Evolutionary conservation across 1,139 yeast species (phyloP), one percentile per base, ranked within the genome.

Genomic region (Kodamaea fungicola): DNA sequence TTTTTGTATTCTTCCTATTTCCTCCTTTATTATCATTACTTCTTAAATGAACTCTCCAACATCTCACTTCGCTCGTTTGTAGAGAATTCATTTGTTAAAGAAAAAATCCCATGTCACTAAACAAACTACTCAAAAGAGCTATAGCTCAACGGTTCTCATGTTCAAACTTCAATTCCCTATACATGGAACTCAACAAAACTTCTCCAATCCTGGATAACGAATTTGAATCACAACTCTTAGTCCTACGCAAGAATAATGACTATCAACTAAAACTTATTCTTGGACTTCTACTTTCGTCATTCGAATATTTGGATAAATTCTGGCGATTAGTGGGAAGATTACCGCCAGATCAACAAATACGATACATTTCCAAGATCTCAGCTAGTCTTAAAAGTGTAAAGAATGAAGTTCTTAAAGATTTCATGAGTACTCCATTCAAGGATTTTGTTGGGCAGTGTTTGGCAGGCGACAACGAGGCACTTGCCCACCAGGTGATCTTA

Each of bases 101-200:
- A 8, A 25, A 9, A 25, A 16, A 16, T 16, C 3, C 5, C 19
- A 16, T 16, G 19, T 16, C 19, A 16, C 19, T 32, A 7, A 30
- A 31, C 21, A 50, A 50, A 37, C 46, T 54, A 24, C 42, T 51
- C 28, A 43, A 42, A 31, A 37, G 42, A n/a, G 42, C 55, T 7
- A 38, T 51, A 7, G 32, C 47, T 16, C 44, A 44, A 32, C 42
- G 40, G 4, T 35, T 50, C 22, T 37, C 49, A 10, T 31, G 39
- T 24, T 44, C 41, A 23, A 34, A 46, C 5, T 54, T 55, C 42
- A 42, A 35, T 19, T 40, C 47, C n/a, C 44, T 51, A 8, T 41
- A 46, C 22, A 35, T 38, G 19, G 57, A 52, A 30, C 37, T 54
- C 24, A 47, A 49, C 16, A 37, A 43, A 9, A 41, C 43, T 7